Conservation (phyloP, 306 rosid genomes). For the Cicer judaicum region DNA sequence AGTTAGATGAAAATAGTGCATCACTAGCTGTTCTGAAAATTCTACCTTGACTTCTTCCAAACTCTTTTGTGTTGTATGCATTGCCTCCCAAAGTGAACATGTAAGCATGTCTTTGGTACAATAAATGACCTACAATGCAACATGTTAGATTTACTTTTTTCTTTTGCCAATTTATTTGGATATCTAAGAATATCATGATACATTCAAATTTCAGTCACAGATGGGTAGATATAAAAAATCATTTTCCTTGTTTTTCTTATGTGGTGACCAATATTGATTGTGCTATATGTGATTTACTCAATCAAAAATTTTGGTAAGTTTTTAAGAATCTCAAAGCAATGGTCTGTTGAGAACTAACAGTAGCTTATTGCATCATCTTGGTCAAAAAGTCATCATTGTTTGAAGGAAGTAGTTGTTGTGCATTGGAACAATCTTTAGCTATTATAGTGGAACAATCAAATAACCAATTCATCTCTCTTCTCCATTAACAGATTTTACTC, state of each 20-base stretch:
- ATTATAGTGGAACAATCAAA: neutral
- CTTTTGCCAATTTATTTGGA: neutral
- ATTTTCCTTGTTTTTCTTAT: neutral
- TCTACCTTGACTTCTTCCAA: conserved; percentile 69
- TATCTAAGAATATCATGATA: neutral
- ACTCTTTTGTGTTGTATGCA: conserved; percentile 69
- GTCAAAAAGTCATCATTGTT: neutral
- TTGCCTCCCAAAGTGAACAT: conserved; percentile 79
- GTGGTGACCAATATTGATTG: neutral
- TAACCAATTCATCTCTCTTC: neutral
- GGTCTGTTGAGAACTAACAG: neutral
- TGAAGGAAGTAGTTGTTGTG: neutral
- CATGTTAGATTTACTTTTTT: neutral
- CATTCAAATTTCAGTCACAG: neutral
- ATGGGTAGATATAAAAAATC: neutral
- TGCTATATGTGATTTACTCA: neutral
- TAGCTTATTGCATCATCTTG: neutral
- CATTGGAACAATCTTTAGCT: neutral
- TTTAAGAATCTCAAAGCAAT: neutral
- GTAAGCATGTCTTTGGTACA: conserved; percentile 87
- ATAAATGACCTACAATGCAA: conserved; percentile 59
- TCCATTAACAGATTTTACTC: neutral
- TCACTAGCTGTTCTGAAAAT: conserved; percentile 34
- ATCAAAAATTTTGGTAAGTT: neutral
- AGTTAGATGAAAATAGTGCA: conserved; percentile 28